Conservation (phyloP, 139 green algal genomes). For the Coccomyxa sp. region DNA sequence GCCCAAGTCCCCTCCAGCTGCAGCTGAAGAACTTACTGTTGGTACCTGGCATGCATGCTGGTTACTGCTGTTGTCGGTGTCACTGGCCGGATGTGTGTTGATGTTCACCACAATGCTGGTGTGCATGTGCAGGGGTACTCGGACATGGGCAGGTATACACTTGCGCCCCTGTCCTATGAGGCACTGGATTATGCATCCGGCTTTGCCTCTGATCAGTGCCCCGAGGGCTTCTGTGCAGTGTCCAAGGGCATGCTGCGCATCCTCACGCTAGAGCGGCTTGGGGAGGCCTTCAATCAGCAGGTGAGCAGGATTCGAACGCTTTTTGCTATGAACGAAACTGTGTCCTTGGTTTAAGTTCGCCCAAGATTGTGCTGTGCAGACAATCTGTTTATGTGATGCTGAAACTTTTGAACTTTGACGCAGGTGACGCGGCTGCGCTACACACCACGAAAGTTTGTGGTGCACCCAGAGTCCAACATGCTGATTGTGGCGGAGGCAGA, state of each 20-base stretch:
- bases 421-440: conserved; percentile 74
- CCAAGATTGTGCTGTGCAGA: not conserved
- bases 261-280: conserved; percentile 85
- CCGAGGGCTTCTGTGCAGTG: conserved; percentile 96
- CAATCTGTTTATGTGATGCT: not conserved
- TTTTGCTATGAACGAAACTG: not conserved
- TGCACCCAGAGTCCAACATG: conserved; percentile 71
- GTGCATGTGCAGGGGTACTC: conserved; percentile 60
- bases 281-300: conserved; percentile 89
- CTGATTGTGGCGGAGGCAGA: conserved; percentile 77
- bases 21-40: too few species aligned
- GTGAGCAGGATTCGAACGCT: not conserved
- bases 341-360: too few species aligned
- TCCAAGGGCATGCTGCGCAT: conserved; percentile 80
- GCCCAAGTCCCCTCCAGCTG: not conserved
- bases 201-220: conserved; percentile 89
- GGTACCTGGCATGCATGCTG: too few species aligned
- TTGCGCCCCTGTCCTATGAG: conserved; percentile 90
- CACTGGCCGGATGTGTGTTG: not conserved
- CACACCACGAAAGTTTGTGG: conserved; percentile 85
- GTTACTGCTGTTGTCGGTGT: too few species aligned
- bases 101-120: not conserved
- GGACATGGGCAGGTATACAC: conserved; percentile 80
- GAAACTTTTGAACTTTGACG: not conserved
- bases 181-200: conserved; percentile 71